Base-by-base conservation (phyloP, 1,284 basidiomycete species). In the Microbotryum violaceum region DNA sequence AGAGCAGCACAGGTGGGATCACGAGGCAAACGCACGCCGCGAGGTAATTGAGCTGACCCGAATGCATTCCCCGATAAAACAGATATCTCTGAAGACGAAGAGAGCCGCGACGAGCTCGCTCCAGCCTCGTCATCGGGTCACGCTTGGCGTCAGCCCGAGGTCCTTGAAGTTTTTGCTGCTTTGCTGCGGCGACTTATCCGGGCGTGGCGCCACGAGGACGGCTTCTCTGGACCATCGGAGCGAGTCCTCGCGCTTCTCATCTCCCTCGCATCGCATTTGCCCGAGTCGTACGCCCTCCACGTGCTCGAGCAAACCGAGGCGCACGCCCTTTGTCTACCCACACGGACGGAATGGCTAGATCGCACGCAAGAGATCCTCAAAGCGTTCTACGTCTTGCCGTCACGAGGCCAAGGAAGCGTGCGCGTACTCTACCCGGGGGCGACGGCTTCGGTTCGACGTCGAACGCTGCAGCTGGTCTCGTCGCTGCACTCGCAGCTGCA, bases 261-360 rank as follows among this genome's bases (percentile, higher is more conserved):
- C 61, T 70, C 73, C 3, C 73, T 78, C 51, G 70, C 75, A 3
- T 62, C 71, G 16, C 70, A 76, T 62, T 69, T 79, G 4, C 74
- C 77, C 56, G 75, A 77, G 60, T 69, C 73, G 16, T 73, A 76
- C 44, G 76, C 77, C 9, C 64, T 70, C 3, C 61, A 73, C 10
- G 74, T 80, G 9, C 74, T 81, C 63, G 77, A 79, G 55, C 78
- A 77, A 65, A 78, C 77, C 65, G 71, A 78, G 46, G 67, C 70
- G 14, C 76, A 77, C 58, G 75, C 75, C 9, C 71, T 79, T 2
- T 79, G 78, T 64, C 68, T 77, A 7, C 80, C 80, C 0, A 75
- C 77, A 42, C 75, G 76, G 12, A 69, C 74, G 0, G 75, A 75
- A 44, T 81, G 80, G 80, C 74, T 79, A 57, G 71, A 73, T 12